Evolutionary conservation across 305 asterid species (phyloP), one percentile per base, ranked within the genome.

Genomic region (Salvia sclarea): DNA sequence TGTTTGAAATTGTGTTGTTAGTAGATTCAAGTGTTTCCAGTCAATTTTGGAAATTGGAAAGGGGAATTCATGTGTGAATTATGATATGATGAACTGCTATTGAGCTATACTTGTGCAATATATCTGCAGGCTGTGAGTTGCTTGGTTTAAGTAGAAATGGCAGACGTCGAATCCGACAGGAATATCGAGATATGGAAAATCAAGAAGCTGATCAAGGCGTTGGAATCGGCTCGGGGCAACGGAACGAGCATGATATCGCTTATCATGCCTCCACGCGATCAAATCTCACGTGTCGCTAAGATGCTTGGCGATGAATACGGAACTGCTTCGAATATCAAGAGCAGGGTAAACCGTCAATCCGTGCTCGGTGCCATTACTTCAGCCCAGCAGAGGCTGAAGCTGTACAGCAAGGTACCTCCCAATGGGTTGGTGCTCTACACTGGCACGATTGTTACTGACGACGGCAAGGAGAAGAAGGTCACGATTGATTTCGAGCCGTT

Each of bases 161-260:
- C 76, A 2, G 83, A 79, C 22, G 74, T 47, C 24, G 83, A 79
- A 17, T 59, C 78, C 25, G 83, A 75, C 54, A 78, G 64, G 24
- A 78, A 78, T 69, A 70, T 78, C 49, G 80, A 78, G 78, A 70
- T 75, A 70, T 71, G 80, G 80, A 79, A 78, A 64, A 79, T 79
- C 60, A 75, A 79, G 78, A 78, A 78, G 56, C 61, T 78, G 65
- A 78, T 78, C 50, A 78, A 75, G 66, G 82, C 82, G 10, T 64
- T 79, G 62, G 83, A 79, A 66, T 59, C 78, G 31, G 80, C 83
- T 61, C 68, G 80, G 53, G 83, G 83, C 50, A 75, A 79, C 66
- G 83, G 83, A 5, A 79, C 83, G 33, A 71, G 83, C 62, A 79
- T 79, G 83, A 79, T 79, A 41, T 79, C 83, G 21, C 80, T 79